Base-by-base conservation (phyloP, 176 grass and related monocot genomes). In the Avena insularis region DNA sequence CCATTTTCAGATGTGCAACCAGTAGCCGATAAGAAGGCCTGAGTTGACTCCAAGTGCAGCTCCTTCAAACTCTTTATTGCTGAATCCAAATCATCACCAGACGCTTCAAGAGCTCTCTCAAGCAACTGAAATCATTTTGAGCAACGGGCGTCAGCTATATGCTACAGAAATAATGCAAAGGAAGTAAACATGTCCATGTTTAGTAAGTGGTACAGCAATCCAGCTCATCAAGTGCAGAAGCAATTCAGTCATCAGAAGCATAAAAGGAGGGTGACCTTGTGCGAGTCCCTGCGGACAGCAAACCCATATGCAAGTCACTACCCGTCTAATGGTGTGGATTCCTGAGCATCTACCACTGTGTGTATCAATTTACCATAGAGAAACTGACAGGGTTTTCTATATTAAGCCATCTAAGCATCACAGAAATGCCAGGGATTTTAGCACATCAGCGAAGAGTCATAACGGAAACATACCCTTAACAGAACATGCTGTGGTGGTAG, bases 41-140 rank as follows among this genome's bases (percentile, higher is more conserved):
- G 85, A 36, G 86, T 64, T 47, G 91, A 92, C 67, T 88, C 93
- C 17, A 95, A 84, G n/a, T 68, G 82, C 59, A 94, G 83, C 38
- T 94, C 83, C 66, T 84, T 90, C 88, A 98, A 86, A 82, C 88
- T 94, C 86, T 93, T 88, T 79, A 98, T 95, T 79, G 96, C 90
- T 59, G 88, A 86, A 86, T 98, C 96, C 69, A 98, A 77, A 86
- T 98, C 93, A 79, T 94, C 91, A 82, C 93, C 92, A 57, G 96
- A 94, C 36, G 88, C 92, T 83, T 98, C 90, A 46, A 98, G 83
- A 71, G 93, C 79, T 57, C 79, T 87, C 88, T 98, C 93, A 87
- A 98, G 90, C 84, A 94, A 19, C 96, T 98, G 89, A 84, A 93
- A 87, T 75, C 56, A 79, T 87, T 83, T 48, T 55, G 8, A 82